Percentiles rank a stretch among this genome's conserved stretches.
phyloP scores from a whole-genome alignment of 345 rosid genomes.

The Lepidium aucheri region DNA sequence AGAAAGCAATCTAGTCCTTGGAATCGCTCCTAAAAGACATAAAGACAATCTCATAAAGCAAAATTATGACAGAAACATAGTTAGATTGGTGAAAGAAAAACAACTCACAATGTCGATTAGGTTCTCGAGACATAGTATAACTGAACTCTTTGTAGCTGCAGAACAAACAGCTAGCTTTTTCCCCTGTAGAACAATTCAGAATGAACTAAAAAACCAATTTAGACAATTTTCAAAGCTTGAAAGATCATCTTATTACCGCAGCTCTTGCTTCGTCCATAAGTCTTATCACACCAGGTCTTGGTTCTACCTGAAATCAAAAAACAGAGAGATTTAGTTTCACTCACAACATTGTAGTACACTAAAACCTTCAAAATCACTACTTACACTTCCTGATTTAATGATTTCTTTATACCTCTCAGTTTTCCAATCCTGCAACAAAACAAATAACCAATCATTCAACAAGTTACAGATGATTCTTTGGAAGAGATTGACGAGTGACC shows the following conservation, averaged over 20 bases:
- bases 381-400: conserved; percentile 89
- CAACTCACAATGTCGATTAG: conserved; percentile 65
- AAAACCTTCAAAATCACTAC: conserved; percentile 7
- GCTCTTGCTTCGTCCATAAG: conserved; percentile 93
- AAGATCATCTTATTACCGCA: conserved; percentile 46
- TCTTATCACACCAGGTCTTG: conserved; percentile 86
- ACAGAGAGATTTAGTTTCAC: not conserved
- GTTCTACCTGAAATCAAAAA: conserved; percentile 57
- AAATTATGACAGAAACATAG: not conserved
- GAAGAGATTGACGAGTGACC: conserved; percentile 32
- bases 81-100: not conserved
- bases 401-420: conserved; percentile 91
- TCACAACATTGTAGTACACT: not conserved
- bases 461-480: not conserved
- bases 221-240: not conserved
- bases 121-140: conserved; percentile 79
- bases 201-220: not conserved
- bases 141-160: conserved; percentile 98
- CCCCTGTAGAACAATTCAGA: conserved; percentile 40
- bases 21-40: conserved; percentile 56
- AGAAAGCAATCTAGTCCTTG: conserved; percentile 93
- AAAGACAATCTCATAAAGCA: not conserved
- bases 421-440: conserved; percentile 76
- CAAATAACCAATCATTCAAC: not conserved
- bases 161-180: conserved; percentile 82